These are phyloP conservation scores for Gossypium trilobum DNA, from an alignment of 441 rosid genomes.

Conservation along the genomic window DNA sequence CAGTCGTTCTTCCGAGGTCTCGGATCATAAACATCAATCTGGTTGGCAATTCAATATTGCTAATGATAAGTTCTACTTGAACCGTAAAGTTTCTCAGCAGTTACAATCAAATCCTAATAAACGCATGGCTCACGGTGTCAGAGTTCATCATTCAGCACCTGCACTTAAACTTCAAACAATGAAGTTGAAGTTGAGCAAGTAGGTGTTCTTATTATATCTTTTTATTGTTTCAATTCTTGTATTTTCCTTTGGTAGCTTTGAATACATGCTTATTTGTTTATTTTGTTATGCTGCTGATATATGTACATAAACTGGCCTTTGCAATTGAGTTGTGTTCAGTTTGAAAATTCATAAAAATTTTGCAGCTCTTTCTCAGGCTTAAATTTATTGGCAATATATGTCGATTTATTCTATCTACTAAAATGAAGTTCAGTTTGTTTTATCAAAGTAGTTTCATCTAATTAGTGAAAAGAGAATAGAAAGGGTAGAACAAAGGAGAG, in stretches of 20 bases:
- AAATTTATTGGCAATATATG: neutral
- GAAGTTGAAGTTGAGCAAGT: slow-evolving; percentile 96
- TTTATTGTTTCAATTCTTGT: neutral
- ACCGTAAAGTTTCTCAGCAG: slow-evolving; percentile 80
- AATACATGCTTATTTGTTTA: neutral
- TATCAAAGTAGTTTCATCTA: neutral
- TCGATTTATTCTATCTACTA: neutral
- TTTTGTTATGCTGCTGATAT: neutral
- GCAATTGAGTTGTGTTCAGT: neutral
- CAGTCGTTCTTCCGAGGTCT: slow-evolving; percentile 36
- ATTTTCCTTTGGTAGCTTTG: neutral
- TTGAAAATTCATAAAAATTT: neutral
- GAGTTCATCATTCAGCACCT: slow-evolving; percentile 89
- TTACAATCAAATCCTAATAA: slow-evolving; percentile 70
- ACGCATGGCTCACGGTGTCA: slow-evolving; percentile 61
- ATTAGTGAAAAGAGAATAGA: neutral
- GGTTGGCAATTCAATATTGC: slow-evolving; percentile 91
- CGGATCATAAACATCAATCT: slow-evolving; percentile 39
- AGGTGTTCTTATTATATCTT: slow-evolving; percentile 26
- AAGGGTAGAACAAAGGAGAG: neutral
- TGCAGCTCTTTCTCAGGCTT: neutral
- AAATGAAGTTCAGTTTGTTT: neutral
- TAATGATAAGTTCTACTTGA: slow-evolving; percentile 85
- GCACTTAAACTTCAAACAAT: slow-evolving; percentile 91
- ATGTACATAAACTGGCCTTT: neutral